A percentile compares a stretch with the other conserved stretches of the same genome.
These are phyloP conservation scores for Penicillium griseofulvum DNA, from an alignment of 2,329 filamentous ascomycete species.

Conservation along the genomic window DNA sequence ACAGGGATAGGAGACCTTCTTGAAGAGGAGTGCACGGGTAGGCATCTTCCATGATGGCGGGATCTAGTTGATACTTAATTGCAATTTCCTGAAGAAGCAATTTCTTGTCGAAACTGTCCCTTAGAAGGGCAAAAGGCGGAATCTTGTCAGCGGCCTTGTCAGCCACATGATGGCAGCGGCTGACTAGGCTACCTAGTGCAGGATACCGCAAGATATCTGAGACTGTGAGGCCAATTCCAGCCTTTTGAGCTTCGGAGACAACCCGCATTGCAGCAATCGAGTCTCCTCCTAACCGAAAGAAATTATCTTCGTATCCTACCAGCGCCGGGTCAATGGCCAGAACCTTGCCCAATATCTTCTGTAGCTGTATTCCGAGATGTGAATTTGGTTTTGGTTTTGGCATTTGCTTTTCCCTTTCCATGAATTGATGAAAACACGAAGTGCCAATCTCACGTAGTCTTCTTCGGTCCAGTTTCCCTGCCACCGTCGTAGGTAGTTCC, in stretches of 20 bases:
- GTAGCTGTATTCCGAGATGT: not conserved
- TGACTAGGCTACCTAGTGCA: no score
- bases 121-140: no score
- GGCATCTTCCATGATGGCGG: slow-evolving; percentile 18
- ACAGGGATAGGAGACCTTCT: slow-evolving; percentile 35
- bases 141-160: no score
- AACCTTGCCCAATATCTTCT: not conserved
- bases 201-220: not conserved
- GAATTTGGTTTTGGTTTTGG: no score
- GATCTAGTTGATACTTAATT: not conserved
- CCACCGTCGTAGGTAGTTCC: no score
- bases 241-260: slow-evolving; percentile 10
- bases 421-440: no score
- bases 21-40: slow-evolving; percentile 32
- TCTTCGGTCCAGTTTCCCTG: no score
- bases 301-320: slow-evolving; percentile 14
- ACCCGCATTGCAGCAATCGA: slow-evolving; percentile 24
- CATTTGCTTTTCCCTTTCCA: no score
- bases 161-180: no score
- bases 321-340: not conserved
- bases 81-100: not conserved
- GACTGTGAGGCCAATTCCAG: not conserved
- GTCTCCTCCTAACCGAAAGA: slow-evolving; percentile 27
- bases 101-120: not conserved
- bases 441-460: no score